Percentiles rank a stretch among this genome's conserved stretches.
Evolutionary conservation across 2,329 filamentous ascomycete genomes (phyloP).

Genomic region (Dissoconium aciculare): DNA sequence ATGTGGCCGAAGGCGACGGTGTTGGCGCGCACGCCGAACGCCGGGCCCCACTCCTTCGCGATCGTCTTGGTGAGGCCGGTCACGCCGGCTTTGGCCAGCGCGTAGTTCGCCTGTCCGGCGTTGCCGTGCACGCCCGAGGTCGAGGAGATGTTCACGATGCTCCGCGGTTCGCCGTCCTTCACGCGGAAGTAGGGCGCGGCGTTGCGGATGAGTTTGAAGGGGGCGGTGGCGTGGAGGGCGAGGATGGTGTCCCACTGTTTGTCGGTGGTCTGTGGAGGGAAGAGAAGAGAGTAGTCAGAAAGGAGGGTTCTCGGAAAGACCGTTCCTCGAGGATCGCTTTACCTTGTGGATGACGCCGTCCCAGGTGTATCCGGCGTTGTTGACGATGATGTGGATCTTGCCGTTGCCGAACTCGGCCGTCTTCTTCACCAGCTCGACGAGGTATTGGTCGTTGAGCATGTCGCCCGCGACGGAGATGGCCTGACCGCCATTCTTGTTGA

Average conservation of each 20-base stretch:
- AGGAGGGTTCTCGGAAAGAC: not conserved
- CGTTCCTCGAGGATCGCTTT: conserved; percentile 1
- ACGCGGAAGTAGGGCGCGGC: conserved; percentile 80
- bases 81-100: conserved; percentile 70
- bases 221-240: conserved; percentile 67
- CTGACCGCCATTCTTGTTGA: conserved; percentile 51
- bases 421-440: conserved; percentile 55
- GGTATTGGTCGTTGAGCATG: conserved; percentile 55
- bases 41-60: conserved; percentile 78
- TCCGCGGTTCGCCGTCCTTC: conserved; percentile 62
- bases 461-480: conserved; percentile 66
- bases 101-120: conserved; percentile 82
- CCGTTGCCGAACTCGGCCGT: conserved; percentile 67
- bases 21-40: conserved; percentile 69
- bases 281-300: conserved; percentile 10
- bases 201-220: conserved; percentile 67
- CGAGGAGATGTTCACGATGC: conserved; percentile 69
- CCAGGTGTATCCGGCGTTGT: conserved; percentile 88
- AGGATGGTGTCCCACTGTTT: conserved; percentile 86
- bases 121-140: conserved; percentile 77
- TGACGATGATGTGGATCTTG: conserved; percentile 83
- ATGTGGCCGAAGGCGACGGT: conserved; percentile 77
- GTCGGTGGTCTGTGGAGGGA: conserved; percentile 49
- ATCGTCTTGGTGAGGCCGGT: conserved; percentile 76
- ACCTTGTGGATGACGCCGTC: conserved; percentile 81